Conservation (phyloP, 2,329 filamentous ascomycete species). For the Calonectria hawksworthii region DNA sequence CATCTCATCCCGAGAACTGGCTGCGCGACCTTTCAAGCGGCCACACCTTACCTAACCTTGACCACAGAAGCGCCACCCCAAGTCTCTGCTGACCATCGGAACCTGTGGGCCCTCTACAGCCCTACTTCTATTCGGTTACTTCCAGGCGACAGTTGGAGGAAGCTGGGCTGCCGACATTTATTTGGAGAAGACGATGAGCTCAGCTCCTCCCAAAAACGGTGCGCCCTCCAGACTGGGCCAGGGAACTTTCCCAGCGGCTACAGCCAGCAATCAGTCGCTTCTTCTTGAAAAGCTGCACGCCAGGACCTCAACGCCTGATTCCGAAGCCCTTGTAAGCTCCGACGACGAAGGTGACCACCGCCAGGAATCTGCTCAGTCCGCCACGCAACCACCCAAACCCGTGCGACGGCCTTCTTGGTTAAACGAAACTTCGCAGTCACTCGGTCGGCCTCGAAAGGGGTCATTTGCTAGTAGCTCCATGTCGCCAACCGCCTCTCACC, state of each 20-base stretch:
- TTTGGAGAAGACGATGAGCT: conserved; percentile 61
- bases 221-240: conserved; percentile 66
- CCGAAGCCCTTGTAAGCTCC: conserved; percentile 92
- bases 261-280: conserved; percentile 73
- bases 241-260: conserved; percentile 58
- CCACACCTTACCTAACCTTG: neutral
- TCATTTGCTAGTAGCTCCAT: conserved; percentile 84
- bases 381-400: conserved; percentile 69
- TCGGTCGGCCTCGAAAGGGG: conserved; percentile 77
- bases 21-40: conserved; percentile 15
- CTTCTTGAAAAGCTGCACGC: conserved; percentile 83
- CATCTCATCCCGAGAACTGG: neutral
- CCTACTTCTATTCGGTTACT: conserved; percentile 2
- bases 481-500: conserved; percentile 84
- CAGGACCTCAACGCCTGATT: conserved; percentile 91
- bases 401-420: conserved; percentile 86
- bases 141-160: conserved; percentile 25
- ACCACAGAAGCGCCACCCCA: conserved; percentile 4
- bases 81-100: neutral
- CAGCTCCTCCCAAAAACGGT: conserved; percentile 63
- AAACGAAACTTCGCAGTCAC: conserved; percentile 80
- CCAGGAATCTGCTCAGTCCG: conserved; percentile 64
- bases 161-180: conserved; percentile 20
- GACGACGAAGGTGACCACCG: conserved; percentile 88
- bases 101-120: neutral